phyloP scores from a whole-genome alignment of 2,329 filamentous ascomycete species.

The Ophiocordyceps polyrhachis-furcata region DNA sequence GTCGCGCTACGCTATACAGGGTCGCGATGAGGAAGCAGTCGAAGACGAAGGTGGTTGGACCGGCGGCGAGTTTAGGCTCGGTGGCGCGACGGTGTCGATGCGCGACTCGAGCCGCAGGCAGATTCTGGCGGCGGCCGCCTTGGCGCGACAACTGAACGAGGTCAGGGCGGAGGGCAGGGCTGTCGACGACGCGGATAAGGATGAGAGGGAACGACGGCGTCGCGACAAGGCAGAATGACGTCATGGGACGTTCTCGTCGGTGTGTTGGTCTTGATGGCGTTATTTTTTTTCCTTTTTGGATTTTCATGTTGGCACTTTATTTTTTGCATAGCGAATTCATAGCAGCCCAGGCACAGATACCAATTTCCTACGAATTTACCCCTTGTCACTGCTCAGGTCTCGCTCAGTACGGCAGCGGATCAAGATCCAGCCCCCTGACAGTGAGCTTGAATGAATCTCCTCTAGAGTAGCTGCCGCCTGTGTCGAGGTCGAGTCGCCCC shows the following conservation, averaged over 20 bases:
- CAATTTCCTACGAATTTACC: too few relatives aligned
- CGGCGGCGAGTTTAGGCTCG: constrained; percentile 60
- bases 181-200: constrained; percentile 11
- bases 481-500: constrained; percentile 66
- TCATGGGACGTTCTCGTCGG: background rate
- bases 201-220: constrained; percentile 11
- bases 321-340: too few relatives aligned
- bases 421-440: constrained; percentile 38
- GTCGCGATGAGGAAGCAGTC: constrained; percentile 29
- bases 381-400: too few relatives aligned
- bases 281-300: background rate
- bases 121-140: constrained; percentile 40
- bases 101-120: constrained; percentile 48
- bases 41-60: constrained; percentile 60
- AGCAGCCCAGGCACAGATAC: too few relatives aligned
- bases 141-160: constrained; percentile 17
- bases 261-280: background rate
- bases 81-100: constrained; percentile 27
- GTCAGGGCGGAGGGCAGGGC: constrained; percentile 14
- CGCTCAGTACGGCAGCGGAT: constrained; percentile 32
- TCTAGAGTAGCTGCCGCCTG: constrained; percentile 69
- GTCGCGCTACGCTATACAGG: constrained; percentile 37
- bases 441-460: constrained; percentile 44
- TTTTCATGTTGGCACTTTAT: background rate
- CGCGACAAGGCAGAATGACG: constrained; percentile 9